Evolutionary conservation across 768 basidiomycete species (phyloP).

Genomic region (Agrocybe pediades): DNA sequence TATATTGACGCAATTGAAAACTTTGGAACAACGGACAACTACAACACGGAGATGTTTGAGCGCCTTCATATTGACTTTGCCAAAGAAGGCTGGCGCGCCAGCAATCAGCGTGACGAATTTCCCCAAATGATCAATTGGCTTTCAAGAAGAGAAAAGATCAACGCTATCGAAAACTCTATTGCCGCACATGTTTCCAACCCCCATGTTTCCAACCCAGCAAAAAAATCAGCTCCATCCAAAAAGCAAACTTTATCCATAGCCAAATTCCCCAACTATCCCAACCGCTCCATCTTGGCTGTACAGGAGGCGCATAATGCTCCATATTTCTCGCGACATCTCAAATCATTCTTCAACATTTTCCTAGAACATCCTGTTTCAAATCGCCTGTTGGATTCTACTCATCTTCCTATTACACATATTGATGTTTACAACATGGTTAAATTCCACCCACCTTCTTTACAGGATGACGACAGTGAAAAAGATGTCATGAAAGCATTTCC

Average conservation of each 20-base stretch:
- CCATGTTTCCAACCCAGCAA: background rate
- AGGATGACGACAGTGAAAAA: constrained; percentile 12
- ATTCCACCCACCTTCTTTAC: constrained; percentile 14
- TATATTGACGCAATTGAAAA: constrained; percentile 26
- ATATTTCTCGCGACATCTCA: constrained; percentile 26
- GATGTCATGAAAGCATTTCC: constrained; percentile 23
- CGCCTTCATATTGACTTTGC: constrained; percentile 39
- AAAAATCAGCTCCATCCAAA: background rate
- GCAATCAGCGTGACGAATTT: constrained; percentile 26
- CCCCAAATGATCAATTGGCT: constrained; percentile 42
- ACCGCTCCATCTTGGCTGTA: constrained; percentile 14
- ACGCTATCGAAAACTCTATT: background rate
- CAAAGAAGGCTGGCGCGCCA: constrained; percentile 30
- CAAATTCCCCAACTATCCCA: constrained; percentile 12
- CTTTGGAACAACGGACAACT: constrained; percentile 31
- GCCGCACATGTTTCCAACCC: background rate
- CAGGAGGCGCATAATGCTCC: constrained; percentile 13
- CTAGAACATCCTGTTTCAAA: background rate
- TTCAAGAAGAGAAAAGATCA: constrained; percentile 28
- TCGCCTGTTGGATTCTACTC: background rate
- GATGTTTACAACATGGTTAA: constrained; percentile 24
- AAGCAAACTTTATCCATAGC: constrained; percentile 10
- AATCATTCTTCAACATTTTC: constrained; percentile 26
- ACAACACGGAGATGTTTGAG: constrained; percentile 32
- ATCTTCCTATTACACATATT: constrained; percentile 19